Conservation (phyloP, 106 monocot genomes). For the Platanthera guangdongensis region DNA sequence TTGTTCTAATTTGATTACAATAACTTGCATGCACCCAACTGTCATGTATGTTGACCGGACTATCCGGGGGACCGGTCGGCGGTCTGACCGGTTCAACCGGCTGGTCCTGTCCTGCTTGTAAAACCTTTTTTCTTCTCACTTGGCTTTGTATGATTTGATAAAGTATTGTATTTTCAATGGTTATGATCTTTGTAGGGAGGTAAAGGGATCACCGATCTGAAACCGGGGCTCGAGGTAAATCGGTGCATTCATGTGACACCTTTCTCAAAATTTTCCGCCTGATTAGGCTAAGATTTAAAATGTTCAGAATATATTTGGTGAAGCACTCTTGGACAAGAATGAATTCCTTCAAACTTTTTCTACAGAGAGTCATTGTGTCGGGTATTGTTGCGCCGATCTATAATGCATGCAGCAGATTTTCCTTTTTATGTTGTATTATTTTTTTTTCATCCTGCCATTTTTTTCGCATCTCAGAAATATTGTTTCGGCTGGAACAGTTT, state of each 20-base stretch:
- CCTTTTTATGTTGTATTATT: neutral
- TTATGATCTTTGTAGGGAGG: constrained; percentile 48
- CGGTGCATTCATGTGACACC: neutral
- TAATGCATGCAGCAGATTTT: neutral
- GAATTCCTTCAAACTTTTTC: constrained; percentile 76
- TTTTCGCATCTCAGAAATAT: constrained; percentile 30
- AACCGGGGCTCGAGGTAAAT: constrained; percentile 67
- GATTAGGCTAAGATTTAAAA: constrained; percentile 4
- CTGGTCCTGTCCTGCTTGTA: neutral
- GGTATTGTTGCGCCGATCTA: constrained; percentile 24
- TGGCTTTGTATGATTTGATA: neutral
- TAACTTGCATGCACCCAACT: neutral
- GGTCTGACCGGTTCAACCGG: too few species aligned
- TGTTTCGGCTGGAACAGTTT: constrained; percentile 44
- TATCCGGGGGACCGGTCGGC: too few species aligned
- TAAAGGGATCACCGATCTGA: constrained; percentile 82
- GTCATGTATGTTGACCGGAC: neutral
- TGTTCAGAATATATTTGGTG: constrained; percentile 79
- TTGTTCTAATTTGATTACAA: neutral
- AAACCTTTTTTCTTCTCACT: neutral
- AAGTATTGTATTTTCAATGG: neutral
- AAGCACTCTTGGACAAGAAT: constrained; percentile 61
- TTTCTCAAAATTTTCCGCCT: constrained; percentile 1
- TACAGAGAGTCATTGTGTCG: constrained; percentile 48
- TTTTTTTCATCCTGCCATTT: constrained; percentile 5